Evolutionary conservation across 768 basidiomycete genomes (phyloP), one percentile per base, ranked within the genome.

Genomic region (Psilocybe sp.): DNA sequence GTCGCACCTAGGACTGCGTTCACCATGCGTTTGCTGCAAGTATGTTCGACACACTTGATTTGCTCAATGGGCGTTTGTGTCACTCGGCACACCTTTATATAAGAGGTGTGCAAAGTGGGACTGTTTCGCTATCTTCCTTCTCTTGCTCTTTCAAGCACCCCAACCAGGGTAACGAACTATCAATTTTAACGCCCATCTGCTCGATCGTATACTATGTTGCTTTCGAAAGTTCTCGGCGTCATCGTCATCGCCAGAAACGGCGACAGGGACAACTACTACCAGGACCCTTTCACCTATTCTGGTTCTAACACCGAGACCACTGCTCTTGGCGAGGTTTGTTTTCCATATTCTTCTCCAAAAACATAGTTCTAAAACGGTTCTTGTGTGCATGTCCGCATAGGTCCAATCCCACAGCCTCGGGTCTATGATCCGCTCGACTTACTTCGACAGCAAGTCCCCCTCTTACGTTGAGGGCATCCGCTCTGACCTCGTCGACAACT

Each of bases 191-290:
- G 23, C 23, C 23, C 19, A 4, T 39, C 5, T 32, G 13, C 15
- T 16, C 14, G n/a, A 16, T 43, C 18, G 40, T 18, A 40, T 33
- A 58, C 52, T 31, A 75, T 76, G 73, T 64, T 69, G 64, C 63
- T 78, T 56, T 79, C 78, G 53, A 73, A 84, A 69, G 84, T 90
- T 51, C 83, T 85, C 60, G 89, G 89, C 70, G 86, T 84, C 62
- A 77, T 91, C 59, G 74, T 89, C 65, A 73, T 91, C 61, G 82
- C 84, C 51, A 84, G 89, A 64, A 89, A 90, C 64, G 89, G 89
- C 51, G 88, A 89, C 68, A 81, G 87, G 55, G 68, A 65, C 59
- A 80, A 77, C 61, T 85, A 76, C 66, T 79, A 78, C 70, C 89
- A 91, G 67, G 78, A 90, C 63, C 87, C 89, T 18, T 65, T 70